phyloP scores from a whole-genome alignment of 768 basidiomycete species.

The Pisolithus microcarpus region DNA sequence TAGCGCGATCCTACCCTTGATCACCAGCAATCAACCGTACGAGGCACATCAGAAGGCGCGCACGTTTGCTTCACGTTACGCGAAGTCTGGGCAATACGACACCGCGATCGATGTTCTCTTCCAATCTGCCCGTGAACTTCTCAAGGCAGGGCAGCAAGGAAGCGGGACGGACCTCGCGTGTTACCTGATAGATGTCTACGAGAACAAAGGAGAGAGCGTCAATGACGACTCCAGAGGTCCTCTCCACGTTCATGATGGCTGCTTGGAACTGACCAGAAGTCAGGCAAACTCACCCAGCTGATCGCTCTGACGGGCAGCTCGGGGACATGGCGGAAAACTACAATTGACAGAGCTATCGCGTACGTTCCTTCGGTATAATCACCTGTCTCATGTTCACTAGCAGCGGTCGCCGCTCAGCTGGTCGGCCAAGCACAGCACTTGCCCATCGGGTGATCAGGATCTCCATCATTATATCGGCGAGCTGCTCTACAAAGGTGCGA shows the following conservation, averaged over 20 bases:
- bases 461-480: conserved; percentile 90
- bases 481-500: conserved; percentile 72
- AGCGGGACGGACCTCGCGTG: conserved; percentile 82
- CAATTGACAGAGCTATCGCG: conserved; percentile 81
- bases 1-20: conserved; percentile 68
- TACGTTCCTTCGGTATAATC: conserved; percentile 33
- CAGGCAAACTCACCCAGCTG: conserved; percentile 85
- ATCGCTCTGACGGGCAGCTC: conserved; percentile 76
- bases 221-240: conserved; percentile 76
- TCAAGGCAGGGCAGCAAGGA: conserved; percentile 83
- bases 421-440: conserved; percentile 71
- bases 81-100: conserved; percentile 72
- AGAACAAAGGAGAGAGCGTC: conserved; percentile 61
- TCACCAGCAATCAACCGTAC: conserved; percentile 66
- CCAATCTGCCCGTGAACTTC: conserved; percentile 77
- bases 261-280: conserved; percentile 1
- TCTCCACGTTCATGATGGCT: conserved; percentile 21
- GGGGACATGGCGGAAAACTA: conserved; percentile 85
- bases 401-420: conserved; percentile 47
- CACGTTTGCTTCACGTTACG: conserved; percentile 86
- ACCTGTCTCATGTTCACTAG: conserved; percentile 12
- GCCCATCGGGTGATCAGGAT: conserved; percentile 81
- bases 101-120: conserved; percentile 92
- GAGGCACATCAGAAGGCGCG: conserved; percentile 96
- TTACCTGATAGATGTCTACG: conserved; percentile 81